Conservation (phyloP, 495 filamentous ascomycete genomes). For the Tetracladium marchalianum region DNA sequence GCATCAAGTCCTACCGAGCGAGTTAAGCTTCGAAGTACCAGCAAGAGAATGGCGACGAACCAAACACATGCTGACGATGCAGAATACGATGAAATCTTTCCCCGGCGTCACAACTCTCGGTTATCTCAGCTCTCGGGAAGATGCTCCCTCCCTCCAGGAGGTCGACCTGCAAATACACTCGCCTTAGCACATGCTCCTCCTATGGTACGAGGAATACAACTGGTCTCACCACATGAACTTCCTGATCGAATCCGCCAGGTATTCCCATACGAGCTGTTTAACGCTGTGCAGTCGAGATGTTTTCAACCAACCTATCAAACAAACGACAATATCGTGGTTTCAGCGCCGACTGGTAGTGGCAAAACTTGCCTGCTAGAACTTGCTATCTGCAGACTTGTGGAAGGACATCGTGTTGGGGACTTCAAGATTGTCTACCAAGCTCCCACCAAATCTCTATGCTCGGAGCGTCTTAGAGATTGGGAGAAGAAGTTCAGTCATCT, state of each 20-base stretch:
- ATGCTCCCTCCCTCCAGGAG: too few species aligned
- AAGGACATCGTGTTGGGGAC: constrained; percentile 48
- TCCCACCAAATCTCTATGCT: constrained; percentile 86
- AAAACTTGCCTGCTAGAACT: constrained; percentile 90
- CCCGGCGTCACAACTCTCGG: not conserved
- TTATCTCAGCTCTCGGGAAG: not conserved
- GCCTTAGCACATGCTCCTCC: constrained; percentile 24
- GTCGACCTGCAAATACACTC: not conserved
- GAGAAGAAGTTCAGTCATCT: constrained; percentile 69
- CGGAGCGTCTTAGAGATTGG: constrained; percentile 78
- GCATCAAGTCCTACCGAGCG: constrained; percentile 31
- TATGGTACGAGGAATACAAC: constrained; percentile 54
- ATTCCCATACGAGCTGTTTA: constrained; percentile 78
- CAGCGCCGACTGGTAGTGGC: constrained; percentile 87
- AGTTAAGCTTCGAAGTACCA: constrained; percentile 21
- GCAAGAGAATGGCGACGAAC: constrained; percentile 2
- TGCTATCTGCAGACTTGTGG: constrained; percentile 74
- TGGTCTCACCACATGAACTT: constrained; percentile 62
- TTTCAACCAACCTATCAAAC: constrained; percentile 62
- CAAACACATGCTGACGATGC: not conserved
- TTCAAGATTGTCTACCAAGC: constrained; percentile 96
- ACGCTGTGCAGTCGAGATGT: constrained; percentile 85
- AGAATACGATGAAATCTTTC: not conserved
- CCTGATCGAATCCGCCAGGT: constrained; percentile 69
- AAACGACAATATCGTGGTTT: constrained; percentile 77